Evolutionary conservation across 805 yeast species (phyloP), one percentile per base, ranked within the genome.

Genomic region (Candida nemodendra): DNA sequence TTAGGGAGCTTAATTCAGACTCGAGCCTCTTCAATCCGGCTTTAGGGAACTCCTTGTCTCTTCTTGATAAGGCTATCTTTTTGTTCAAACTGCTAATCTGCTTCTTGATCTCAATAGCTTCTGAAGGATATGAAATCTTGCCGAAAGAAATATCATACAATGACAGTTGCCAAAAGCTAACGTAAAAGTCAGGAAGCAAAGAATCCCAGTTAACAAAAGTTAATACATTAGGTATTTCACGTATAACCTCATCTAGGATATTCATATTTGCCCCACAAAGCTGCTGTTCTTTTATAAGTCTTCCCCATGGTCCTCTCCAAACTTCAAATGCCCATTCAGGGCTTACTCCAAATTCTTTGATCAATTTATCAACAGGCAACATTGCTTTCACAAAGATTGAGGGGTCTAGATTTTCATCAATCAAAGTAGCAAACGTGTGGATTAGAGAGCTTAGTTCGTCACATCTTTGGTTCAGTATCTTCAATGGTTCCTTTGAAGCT

Each of bases 361-460:
- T 52, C 26, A 84, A 60, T 3, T 62, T 64, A 9, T 59, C 57
- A 15, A 77, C 54, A 1, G 77, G 54, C 1, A 71, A 37, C 47
- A 82, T 61, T 7, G 62, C 51, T 0, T 55, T 36, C 0, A 50
- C 40, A 25, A 75, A 66, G 1, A 58, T 50, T 0, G 56, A 57
- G 36, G 62, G 43, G 2, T 59, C 48, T 6, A 75, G 62, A 53
- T 74, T 79, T 44, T 75, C 78, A 22, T 74, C 71, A 8, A 84
- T 52, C 39, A 85, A 57, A 14, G 81, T 79, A 19, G 74, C 68
- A 47, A 75, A 81, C 16, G 85, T 76, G 61, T 81, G 84, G 18
- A 85, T 57, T n/a, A 87, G 72, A 1, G 79, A 71, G 9, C 71
- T 69, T 41, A 85, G 61, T 45, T 88, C 95, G 54, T 90, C 98